Conservation (phyloP, 768 basidiomycete species). For the Mycena floridula region DNA sequence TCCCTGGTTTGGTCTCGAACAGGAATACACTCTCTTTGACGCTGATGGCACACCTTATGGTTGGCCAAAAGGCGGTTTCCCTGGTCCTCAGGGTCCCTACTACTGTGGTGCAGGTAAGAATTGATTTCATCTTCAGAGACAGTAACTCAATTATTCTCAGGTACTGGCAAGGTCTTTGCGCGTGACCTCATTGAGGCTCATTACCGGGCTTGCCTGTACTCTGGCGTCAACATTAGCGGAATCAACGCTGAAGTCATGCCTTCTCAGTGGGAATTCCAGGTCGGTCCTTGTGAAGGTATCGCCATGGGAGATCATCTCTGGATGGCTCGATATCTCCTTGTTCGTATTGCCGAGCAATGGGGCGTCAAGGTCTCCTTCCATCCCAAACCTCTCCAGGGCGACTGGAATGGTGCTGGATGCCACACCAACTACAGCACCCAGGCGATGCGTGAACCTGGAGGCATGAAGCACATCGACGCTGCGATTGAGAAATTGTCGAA, state of each 20-base stretch:
- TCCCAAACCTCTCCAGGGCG: constrained; percentile 94
- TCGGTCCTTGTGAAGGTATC: constrained; percentile 97
- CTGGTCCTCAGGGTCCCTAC: constrained; percentile 98
- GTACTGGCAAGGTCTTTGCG: constrained; percentile 95
- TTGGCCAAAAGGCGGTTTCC: constrained; percentile 99
- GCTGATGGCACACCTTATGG: constrained; percentile 85
- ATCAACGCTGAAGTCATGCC: constrained; percentile 99
- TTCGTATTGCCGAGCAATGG: constrained; percentile 98
- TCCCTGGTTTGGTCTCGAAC: constrained; percentile 99
- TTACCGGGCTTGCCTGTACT: constrained; percentile 93
- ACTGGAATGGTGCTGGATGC: constrained; percentile 99
- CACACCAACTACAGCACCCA: constrained; percentile 98
- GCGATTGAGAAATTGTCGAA: constrained; percentile 91
- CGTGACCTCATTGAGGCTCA: constrained; percentile 99
- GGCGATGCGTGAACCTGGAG: constrained; percentile 89
- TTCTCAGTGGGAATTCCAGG: constrained; percentile 99
- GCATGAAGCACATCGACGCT: constrained; percentile 86
- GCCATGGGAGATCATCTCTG: constrained; percentile 99
- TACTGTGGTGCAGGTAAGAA: constrained; percentile 95
- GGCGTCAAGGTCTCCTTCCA: constrained; percentile 98
- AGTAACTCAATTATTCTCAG: constrained; percentile 32
- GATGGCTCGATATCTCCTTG: constrained; percentile 96
- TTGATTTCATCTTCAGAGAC: too few relatives aligned
- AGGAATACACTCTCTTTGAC: constrained; percentile 98
- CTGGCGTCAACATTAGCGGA: constrained; percentile 96